Base-by-base conservation (phyloP, 768 basidiomycete genomes). In the Rhizopogon rudus region DNA sequence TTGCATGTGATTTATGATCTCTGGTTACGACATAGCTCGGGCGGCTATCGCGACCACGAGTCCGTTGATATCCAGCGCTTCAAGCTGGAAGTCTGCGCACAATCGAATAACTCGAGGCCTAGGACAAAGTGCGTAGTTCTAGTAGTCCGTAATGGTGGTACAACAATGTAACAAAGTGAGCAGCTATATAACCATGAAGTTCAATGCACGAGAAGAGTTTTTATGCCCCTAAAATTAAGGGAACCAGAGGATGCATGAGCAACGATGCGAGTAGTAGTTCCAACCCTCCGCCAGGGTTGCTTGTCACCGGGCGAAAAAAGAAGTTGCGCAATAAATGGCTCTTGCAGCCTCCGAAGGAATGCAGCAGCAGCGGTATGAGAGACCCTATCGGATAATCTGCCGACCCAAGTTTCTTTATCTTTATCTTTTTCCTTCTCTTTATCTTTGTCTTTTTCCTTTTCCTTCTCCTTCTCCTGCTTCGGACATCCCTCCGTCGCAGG, bases 261-360 rank as follows among this genome's bases (percentile, higher is more conserved):
- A 20, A 48, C 20, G 46, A 48, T 20, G 7, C 46, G 46, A 5
- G 33, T 22, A 20, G 46, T 48, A 10, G 46, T 48, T 35, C 46
- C 46, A 35, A 48, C 17, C 7, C 46, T 48, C 14, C 33, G 33
- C 46, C 46, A 48, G 33, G 46, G 46, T 20, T 48, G 46, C 33
- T 35, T 48, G 3, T 20, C 46, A 22, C 33, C 33, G 9, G 13
- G 20, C 33, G 46, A 22, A 35, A 20, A 48, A 22, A 53, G 45
- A 22, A 53, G 42, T 12, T 53, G 44, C 37, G 52, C 52, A 46
- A 49, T 20, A 28, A 53, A 53, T 10, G 52, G 52, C 20, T 53
- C 52, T 29, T 46, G 52, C 52, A 53, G 33, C 42, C 8, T n/a
- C 12, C 52, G 44, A 12, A 53, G 20, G 33, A 53, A 53, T 25